These are phyloP conservation scores for Yamagishiella unicocca DNA, from an alignment of 139 green algal species.

Conservation along the genomic window DNA sequence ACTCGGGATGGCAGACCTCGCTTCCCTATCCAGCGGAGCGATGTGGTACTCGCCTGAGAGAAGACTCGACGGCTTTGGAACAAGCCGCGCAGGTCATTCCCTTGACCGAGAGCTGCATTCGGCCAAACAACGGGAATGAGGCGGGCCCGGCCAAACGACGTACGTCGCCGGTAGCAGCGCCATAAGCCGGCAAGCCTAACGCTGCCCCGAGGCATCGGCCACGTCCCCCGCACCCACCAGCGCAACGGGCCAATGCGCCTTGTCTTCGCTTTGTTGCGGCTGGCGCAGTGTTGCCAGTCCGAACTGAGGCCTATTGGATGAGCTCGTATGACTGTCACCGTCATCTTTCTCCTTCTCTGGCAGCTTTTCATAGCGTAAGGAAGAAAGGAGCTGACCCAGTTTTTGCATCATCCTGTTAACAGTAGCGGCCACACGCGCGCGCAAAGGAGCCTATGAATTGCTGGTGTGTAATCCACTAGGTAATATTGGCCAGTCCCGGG, in stretches of 20 bases:
- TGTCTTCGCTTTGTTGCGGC: background rate
- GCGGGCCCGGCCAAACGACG: too few species aligned
- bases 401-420: constrained; percentile 3
- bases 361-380: constrained; percentile 34
- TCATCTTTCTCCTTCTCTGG: constrained; percentile 51
- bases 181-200: too few species aligned
- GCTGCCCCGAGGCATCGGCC: too few species aligned
- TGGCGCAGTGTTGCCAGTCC: background rate
- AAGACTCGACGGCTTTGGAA: constrained; percentile 75
- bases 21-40: too few species aligned
- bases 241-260: constrained; percentile 7
- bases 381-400: background rate
- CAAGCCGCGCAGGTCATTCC: constrained; percentile 91
- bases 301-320: background rate
- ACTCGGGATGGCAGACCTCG: too few species aligned
- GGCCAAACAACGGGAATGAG: background rate
- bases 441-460: background rate
- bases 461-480: too few species aligned
- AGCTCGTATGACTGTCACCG: background rate
- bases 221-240: background rate
- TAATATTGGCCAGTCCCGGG: too few species aligned
- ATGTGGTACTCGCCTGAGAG: constrained; percentile 73
- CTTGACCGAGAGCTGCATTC: constrained; percentile 75
- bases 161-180: too few species aligned
- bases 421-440: background rate